Evolutionary conservation across 2,329 filamentous ascomycete genomes (phyloP).

Genomic region (Exophiala dermatitidis): DNA sequence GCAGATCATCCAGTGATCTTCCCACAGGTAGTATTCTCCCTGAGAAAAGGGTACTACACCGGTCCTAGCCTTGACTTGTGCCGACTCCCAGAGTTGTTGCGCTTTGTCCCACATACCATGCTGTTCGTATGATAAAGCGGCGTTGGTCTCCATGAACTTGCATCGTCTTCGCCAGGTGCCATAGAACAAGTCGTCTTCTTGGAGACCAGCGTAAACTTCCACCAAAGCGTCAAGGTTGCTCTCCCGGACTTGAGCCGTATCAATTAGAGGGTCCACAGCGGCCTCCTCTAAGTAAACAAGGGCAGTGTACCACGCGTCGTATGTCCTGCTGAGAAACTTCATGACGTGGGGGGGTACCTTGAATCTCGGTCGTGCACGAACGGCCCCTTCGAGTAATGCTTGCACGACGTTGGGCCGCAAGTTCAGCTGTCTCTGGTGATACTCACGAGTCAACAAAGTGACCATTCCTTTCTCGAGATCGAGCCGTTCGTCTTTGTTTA

Average conservation of each 20-base stretch:
- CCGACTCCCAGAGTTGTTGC: conserved; percentile 90
- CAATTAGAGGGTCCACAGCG: conserved; percentile 73
- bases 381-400: conserved; percentile 79
- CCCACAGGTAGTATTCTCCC: conserved; percentile 97
- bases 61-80: conserved; percentile 93
- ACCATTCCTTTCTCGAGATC: conserved; percentile 90
- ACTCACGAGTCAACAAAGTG: conserved; percentile 86
- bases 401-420: conserved; percentile 93
- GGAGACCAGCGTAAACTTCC: conserved; percentile 79
- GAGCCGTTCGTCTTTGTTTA: conserved; percentile 76
- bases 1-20: conserved; percentile 97
- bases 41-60: conserved; percentile 94
- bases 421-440: conserved; percentile 88
- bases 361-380: conserved; percentile 75
- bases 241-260: conserved; percentile 77
- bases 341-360: conserved; percentile 93
- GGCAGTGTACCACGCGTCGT: conserved; percentile 96
- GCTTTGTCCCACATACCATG: conserved; percentile 99
- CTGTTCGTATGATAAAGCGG: conserved; percentile 94
- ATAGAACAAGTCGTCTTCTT: conserved; percentile 96
- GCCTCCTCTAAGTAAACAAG: conserved; percentile 83
- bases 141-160: conserved; percentile 95
- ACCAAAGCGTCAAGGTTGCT: conserved; percentile 95
- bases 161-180: conserved; percentile 92
- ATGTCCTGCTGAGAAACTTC: conserved; percentile 89